Evolutionary conservation across 2,329 filamentous ascomycete genomes (phyloP), one percentile per base, ranked within the genome.

Genomic region (Fusarium domesticum): DNA sequence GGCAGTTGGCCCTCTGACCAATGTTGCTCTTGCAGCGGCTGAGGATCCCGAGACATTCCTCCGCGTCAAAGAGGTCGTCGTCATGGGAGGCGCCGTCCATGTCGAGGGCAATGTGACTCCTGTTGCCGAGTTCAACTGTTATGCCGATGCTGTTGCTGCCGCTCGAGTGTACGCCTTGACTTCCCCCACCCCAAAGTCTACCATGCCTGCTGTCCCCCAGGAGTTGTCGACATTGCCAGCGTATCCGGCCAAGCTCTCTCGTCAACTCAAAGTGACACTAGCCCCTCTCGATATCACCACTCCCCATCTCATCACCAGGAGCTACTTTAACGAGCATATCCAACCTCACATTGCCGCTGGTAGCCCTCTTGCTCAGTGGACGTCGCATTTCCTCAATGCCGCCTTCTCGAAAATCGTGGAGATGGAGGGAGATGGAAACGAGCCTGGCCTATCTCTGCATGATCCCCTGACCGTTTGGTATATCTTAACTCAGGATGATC

Each of bases 101-200:
- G 71, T 83, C 35, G 78, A 83, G 39, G 93, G 93, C 56, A 98
- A 98, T 66, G 83, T 88, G 61, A 84, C 82, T 35, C 92, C 93
- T 2, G 80, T 85, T 11, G 89, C 88, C 51, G 93, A 98, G 66
- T 98, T 98, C 78, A 98, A 98, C 73, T 87, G 86, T 45, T 95
- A 89, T 62, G 91, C 93, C 45, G 95, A 98, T 64, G 76, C 87
- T 16, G 77, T 88, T 32, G 87, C 88, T 19, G 81, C 87, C 0
- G 87, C 88, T 10, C 78, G 87, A 12, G 78, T 93, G 15, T 91
- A 85, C 61, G 86, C 88, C 6, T 72, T 93, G 50, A 90, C 87
- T 1, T 89, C 86, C 1, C 79, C 76, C 6, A 81, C 72, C 25
- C 93, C 93, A 1, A 69, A 76, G 11, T 86, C 84, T 3, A 96